Base-by-base conservation (phyloP, 1,284 basidiomycete genomes). In the Irpex sp. region DNA sequence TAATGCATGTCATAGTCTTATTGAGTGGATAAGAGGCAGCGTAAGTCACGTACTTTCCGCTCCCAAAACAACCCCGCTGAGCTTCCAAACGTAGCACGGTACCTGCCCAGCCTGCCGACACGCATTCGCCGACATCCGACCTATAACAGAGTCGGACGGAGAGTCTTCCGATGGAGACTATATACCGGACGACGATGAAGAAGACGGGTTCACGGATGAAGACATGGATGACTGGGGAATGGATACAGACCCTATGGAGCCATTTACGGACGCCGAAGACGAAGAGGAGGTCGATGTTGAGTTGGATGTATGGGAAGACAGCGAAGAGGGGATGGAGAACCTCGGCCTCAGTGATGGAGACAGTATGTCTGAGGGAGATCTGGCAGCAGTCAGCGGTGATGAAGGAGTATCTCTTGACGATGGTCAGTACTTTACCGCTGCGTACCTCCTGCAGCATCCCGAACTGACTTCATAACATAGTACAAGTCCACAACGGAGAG, bases 161-260 rank as follows among this genome's bases (percentile, higher is more conserved):
- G 88, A 88, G 68, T 86, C 85, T 2, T 85, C 85, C 1, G 86
- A 88, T 69, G 87, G 82, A 13, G 87, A 89, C 72, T 89, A 88
- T 68, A 72, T 88, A 13, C 87, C 87, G 0, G 77, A 79, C 1
- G 79, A 82, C 34, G 72, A 72, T 15, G 72, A 73, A 34, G 81
- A 83, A 63, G 79, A 81, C 34, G 83, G 86, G 47, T 69, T 81
- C 58, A 72, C 72, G 2, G 85, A 84, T 60, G 78, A 72, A 17
- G 68, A 76, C 57, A 64, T 70, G 65, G 79, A 82, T 51, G 11
- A n/a, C 8, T 61, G 82, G 60, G 72, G 72, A 8, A 55, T 61
- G 60, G 51, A 61, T 17, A n/a, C 49, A 8, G 49, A 51, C 49
- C 17, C 49, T 11, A 17, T 51, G 8, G 49, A 51, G 8, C 15